A percentile compares a stretch with the other conserved stretches of the same genome.
phyloP scores from a whole-genome alignment of 2,329 filamentous ascomycete species.

The Cryphonectria nitschkei region DNA sequence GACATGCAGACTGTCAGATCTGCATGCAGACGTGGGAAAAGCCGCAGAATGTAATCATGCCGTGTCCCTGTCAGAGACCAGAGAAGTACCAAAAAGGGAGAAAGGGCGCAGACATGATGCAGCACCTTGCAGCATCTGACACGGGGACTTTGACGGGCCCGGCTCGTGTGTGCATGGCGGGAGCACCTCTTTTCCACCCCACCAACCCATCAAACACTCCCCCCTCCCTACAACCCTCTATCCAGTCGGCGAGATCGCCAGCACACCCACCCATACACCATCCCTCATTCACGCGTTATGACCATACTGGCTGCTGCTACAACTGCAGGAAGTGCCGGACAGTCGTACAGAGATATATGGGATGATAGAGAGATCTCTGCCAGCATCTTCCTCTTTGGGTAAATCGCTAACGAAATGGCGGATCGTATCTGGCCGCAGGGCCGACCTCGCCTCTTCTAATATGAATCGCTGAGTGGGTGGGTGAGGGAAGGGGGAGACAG shows the following conservation, averaged over 20 bases:
- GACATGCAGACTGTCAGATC: neutral
- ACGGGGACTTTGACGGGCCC: constrained; percentile 11
- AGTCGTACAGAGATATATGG: neutral
- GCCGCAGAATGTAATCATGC: neutral
- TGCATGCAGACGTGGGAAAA: neutral
- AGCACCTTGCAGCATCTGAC: constrained; percentile 23
- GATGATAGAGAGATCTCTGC: neutral
- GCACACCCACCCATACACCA: neutral
- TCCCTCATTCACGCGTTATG: neutral
- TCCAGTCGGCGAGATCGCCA: constrained; percentile 11
- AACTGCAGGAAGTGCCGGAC: neutral
- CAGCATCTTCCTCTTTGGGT: neutral
- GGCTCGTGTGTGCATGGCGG: neutral
- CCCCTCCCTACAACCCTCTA: too few relatives aligned
- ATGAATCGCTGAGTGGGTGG: neutral
- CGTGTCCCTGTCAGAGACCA: neutral
- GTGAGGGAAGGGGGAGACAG: neutral
- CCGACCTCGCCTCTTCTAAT: neutral
- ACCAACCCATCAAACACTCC: neutral
- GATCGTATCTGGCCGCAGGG: neutral
- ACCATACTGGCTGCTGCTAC: neutral
- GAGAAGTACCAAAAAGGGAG: neutral
- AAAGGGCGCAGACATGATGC: constrained; percentile 1
- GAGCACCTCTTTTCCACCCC: neutral
- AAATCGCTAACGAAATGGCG: neutral